Evolutionary conservation across 257 asterid genomes (phyloP).

Genomic region (Orobanche coerulescens): DNA sequence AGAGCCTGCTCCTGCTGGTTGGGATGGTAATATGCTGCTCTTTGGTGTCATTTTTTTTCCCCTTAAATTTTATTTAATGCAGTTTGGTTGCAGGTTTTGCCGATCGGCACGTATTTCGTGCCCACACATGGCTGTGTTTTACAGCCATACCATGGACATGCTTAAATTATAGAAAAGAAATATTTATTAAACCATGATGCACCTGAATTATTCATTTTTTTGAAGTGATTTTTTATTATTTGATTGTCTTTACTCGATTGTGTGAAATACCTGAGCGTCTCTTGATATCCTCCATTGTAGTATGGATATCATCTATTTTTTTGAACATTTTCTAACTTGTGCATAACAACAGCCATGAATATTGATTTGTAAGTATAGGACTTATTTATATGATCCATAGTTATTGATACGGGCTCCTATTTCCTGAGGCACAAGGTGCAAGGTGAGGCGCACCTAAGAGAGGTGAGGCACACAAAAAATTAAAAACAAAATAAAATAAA

Average conservation of each 20-base stretch:
- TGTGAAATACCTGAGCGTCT: not conserved
- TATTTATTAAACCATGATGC: not conserved
- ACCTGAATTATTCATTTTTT: not conserved
- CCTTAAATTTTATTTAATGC: not conserved
- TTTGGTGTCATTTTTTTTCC: not conserved
- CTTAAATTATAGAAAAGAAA: not conserved
- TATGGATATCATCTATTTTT: not conserved
- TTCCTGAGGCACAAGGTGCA: no score
- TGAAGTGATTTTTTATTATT: not conserved
- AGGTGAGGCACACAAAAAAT: no score
- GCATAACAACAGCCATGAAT: not conserved
- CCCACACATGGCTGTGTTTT: not conserved
- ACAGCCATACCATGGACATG: not conserved
- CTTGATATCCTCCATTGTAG: not conserved
- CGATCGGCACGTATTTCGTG: not conserved
- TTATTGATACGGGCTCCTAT: no score
- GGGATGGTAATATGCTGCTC: constrained; percentile 67
- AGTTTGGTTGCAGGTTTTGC: not conserved
- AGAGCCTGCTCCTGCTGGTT: constrained; percentile 93
- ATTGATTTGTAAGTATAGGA: not conserved
- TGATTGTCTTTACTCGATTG: not conserved
- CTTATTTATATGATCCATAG: not conserved
- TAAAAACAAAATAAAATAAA: no score
- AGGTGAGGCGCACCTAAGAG: no score
- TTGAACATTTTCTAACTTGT: not conserved